Evolutionary conservation across 768 basidiomycete genomes (phyloP).

Genomic region (Fistulinella prunicolor): DNA sequence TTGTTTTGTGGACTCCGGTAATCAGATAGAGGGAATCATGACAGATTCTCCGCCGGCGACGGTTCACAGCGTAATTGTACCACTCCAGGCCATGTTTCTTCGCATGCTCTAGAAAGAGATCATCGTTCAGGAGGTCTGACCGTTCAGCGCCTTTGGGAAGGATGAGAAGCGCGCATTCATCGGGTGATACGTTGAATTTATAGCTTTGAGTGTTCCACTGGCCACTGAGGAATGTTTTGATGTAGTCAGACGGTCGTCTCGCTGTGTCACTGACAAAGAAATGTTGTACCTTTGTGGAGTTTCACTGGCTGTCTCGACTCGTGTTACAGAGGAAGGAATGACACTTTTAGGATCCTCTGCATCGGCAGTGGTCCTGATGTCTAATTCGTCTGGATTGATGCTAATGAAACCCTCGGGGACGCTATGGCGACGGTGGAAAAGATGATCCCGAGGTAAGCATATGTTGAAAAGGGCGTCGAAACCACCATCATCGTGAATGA

Average conservation of each 20-base stretch:
- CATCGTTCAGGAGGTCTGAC: conserved; percentile 9
- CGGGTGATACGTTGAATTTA: neutral
- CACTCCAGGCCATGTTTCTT: conserved; percentile 16
- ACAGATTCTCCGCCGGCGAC: conserved; percentile 4
- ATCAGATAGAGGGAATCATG: conserved; percentile 23
- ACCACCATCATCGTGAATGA: conserved; percentile 25
- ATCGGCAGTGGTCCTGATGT: conserved; percentile 1
- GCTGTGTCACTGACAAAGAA: neutral
- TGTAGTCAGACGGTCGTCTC: too few relatives aligned
- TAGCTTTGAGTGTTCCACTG: neutral
- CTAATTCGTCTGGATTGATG: conserved; percentile 7
- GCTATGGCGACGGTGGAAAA: conserved; percentile 7
- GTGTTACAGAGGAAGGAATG: neutral
- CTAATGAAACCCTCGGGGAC: conserved; percentile 28
- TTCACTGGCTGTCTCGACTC: neutral
- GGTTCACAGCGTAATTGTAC: conserved; percentile 13
- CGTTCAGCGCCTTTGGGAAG: conserved; percentile 28
- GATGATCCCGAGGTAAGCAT: conserved; percentile 28
- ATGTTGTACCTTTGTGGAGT: neutral
- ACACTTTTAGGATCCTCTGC: neutral
- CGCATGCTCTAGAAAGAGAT: conserved; percentile 17
- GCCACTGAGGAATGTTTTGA: neutral
- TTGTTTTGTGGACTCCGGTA: conserved; percentile 18
- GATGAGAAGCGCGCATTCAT: conserved; percentile 27
- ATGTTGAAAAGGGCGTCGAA: conserved; percentile 38